These are phyloP conservation scores for Nitzschia sp. DNA, from an alignment of 108 stramenopile genomes.

Conservation along the genomic window DNA sequence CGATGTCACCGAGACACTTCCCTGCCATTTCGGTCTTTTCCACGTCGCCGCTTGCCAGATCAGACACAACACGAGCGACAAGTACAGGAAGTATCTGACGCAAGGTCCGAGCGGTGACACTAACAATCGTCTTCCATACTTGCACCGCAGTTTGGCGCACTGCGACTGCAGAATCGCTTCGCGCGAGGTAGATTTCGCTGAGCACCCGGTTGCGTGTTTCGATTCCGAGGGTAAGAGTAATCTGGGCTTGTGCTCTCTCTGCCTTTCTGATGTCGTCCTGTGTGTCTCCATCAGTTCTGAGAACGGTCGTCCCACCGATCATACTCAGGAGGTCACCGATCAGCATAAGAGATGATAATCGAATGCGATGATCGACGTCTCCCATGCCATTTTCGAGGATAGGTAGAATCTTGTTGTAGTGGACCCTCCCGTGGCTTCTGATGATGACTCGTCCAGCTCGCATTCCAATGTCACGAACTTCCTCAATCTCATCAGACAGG, in stretches of 20 bases:
- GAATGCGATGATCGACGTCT: constrained; percentile 93
- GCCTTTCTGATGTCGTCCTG: constrained; percentile 89
- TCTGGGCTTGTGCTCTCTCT: constrained; percentile 82
- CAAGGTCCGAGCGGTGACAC: constrained; percentile 92
- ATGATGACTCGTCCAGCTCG: constrained; percentile 96
- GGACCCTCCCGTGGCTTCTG: constrained; percentile 85
- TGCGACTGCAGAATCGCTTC: constrained; percentile 86
- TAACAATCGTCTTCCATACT: constrained; percentile 98
- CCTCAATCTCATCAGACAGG: constrained; percentile 93
- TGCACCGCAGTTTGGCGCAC: constrained; percentile 94
- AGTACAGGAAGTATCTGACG: constrained; percentile 92
- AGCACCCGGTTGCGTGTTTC: constrained; percentile 84
- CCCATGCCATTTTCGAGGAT: constrained; percentile 89
- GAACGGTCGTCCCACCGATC: constrained; percentile 91
- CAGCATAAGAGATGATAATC: constrained; percentile 92
- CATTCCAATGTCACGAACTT: constrained; percentile 94
- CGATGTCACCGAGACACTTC: constrained; percentile 95
- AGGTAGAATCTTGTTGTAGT: constrained; percentile 92
- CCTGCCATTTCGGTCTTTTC: constrained; percentile 95
- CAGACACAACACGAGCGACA: constrained; percentile 82
- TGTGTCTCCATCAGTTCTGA: constrained; percentile 82
- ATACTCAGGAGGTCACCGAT: constrained; percentile 94
- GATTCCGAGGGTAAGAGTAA: constrained; percentile 85
- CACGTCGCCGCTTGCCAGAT: constrained; percentile 79
- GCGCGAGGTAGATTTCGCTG: constrained; percentile 90